Base-by-base conservation (phyloP, 176 grass and related monocot species). In the Rhipidocladum racemiflorum region DNA sequence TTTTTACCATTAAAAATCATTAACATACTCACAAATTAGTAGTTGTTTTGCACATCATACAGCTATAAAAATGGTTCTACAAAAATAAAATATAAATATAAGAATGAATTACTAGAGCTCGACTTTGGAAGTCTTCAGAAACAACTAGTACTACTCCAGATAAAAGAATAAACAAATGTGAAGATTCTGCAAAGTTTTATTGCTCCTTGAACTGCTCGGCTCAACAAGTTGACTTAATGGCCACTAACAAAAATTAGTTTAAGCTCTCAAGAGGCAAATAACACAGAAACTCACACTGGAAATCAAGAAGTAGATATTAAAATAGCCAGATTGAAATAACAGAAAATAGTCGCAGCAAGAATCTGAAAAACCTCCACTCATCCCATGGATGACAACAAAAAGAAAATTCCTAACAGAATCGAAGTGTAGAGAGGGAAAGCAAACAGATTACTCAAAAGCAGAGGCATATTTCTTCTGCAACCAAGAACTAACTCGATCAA, bases 211-310 rank as follows among this genome's bases (percentile, higher is more conserved):
- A 86, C 73, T 65, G 24, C 75, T 90, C 83, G 15, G 87, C 62
- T 81, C 83, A 50, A 13, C 65, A 73, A 86, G 88, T 90, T 86
- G 84, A 90, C 88, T 82, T 46, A 57, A 86, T 30, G 39, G 23
- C 56, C 78, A 81, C 53, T 44, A 85, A 61, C 42, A 60, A 30
- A 75, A 61, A 46, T 21, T 85, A 43, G 13, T 89, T 89, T 62
- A 84, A 60, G 42, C 3, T 13, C 81, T 11, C 9, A 75, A 75
- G 50, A 70, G 54, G 65, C 63, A 35, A 76, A 56, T 39, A 86
- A 79, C 84, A 86, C 79, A 82, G 50, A 86, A 90, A 83, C 49
- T 84, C 84, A 82, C 60, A 73, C 27, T 77, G 59, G 38, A 79
- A 79, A 65, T 30, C 62, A 39, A 85, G 15, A 77, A 45, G 23